These are phyloP conservation scores for Graphiopsis chlorocephala DNA, from an alignment of 2,329 filamentous ascomycete genomes.

Conservation along the genomic window DNA sequence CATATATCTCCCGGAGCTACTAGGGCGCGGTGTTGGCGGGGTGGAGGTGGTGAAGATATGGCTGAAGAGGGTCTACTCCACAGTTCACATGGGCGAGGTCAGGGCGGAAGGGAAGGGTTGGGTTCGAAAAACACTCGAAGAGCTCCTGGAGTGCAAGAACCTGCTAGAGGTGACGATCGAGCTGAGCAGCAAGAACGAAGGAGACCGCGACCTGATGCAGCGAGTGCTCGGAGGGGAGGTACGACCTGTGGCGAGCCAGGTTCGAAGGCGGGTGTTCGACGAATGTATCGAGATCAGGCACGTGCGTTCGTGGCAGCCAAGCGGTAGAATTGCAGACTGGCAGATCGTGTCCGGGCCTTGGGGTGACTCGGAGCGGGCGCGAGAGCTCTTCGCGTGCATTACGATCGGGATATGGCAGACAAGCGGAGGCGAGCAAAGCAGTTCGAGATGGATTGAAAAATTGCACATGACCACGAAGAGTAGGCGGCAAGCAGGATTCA, in stretches of 20 bases:
- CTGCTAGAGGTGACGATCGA: neutral
- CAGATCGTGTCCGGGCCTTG: no score
- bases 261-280: neutral
- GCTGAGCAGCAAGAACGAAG: neutral
- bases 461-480: no score
- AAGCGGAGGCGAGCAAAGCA: no score
- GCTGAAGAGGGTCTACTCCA: neutral
- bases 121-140: neutral
- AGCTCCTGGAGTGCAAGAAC: neutral
- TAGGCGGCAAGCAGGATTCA: no score
- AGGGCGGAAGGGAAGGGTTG: neutral
- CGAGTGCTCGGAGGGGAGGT: neutral
- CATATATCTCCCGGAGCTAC: neutral
- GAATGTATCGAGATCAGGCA: neutral
- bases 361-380: no score
- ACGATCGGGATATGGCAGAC: no score
- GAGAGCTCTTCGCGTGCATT: no score
- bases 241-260: neutral
- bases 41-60: neutral
- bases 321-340: no score
- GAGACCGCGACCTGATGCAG: neutral
- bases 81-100: neutral
- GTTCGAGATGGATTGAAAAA: no score
- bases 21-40: neutral
- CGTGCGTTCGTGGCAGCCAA: neutral